Percentiles rank a stretch among this genome's conserved stretches.
Evolutionary conservation across 139 green algal species (phyloP).

Genomic region (Ostreobium quekettii): DNA sequence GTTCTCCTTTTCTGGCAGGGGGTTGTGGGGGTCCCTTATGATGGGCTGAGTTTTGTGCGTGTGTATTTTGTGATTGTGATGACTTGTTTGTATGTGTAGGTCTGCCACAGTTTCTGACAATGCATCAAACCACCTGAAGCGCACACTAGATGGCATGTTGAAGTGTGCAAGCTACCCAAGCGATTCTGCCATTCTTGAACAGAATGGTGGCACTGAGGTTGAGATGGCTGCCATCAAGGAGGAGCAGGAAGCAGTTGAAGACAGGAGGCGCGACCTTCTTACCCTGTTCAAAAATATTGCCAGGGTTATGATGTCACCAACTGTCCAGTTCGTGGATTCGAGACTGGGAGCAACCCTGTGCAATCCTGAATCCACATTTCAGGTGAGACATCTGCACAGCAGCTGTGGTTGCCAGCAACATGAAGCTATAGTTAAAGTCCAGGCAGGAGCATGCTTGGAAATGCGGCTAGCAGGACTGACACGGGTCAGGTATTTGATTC

Average conservation of each 20-base stretch:
- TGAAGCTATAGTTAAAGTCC: too few relatives aligned
- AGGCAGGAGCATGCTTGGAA: too few relatives aligned
- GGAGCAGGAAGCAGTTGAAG: conserved; percentile 46
- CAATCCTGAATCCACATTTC: conserved; percentile 6
- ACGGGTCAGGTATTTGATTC: too few relatives aligned
- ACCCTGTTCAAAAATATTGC: conserved; percentile 68
- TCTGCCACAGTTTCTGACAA: conserved; percentile 23
- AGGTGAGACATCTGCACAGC: too few relatives aligned
- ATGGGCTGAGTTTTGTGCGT: not conserved
- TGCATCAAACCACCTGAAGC: conserved; percentile 36
- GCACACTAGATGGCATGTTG: conserved; percentile 44
- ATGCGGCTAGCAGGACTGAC: too few relatives aligned
- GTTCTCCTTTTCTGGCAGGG: conserved; percentile 1
- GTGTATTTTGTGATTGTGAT: too few relatives aligned
- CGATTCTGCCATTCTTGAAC: conserved; percentile 5
- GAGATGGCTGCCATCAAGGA: conserved; percentile 45
- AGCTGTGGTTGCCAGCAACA: too few relatives aligned
- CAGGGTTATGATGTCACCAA: conserved; percentile 42
- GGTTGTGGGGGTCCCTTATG: not conserved
- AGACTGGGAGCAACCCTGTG: conserved; percentile 34
- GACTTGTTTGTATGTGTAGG: too few relatives aligned
- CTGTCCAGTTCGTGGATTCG: conserved; percentile 42
- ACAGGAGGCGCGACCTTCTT: conserved; percentile 69
- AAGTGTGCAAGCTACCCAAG: conserved; percentile 37
- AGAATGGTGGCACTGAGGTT: conserved; percentile 12